Evolutionary conservation across 1,284 basidiomycete genomes (phyloP), one percentile per base, ranked within the genome.

Genomic region (Melampsora abietis-canadensis): DNA sequence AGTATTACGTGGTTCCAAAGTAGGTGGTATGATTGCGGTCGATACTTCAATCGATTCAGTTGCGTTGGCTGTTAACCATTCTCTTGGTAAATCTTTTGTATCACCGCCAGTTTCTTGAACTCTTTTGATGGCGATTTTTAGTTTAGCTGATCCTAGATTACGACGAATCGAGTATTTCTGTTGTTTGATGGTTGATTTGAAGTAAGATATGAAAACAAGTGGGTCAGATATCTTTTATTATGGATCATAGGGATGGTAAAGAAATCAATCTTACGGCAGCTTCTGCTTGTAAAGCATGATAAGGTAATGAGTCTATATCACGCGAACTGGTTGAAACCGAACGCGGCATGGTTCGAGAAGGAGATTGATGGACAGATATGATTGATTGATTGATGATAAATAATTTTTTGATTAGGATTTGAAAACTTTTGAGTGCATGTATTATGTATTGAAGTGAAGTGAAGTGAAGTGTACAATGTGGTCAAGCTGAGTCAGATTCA

Each of bases 81-180:
- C 46, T 14, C 34, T 27, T 4, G 69, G 69, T n/a, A 73, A 10
- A 21, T 24, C 15, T 17, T 46, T 31, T 21, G 69, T 37, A 51
- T 73, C 54, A 0, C 61, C 48, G 34, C 64, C 31, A 17, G 21
- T 31, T 19, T 44, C 62, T 14, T 54, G 37, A 66, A 65, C 27
- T 4, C 30, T 31, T 44, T 73, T 73, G 31, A 73, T 51, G 6
- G 69, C 69, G 12, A 57, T 51, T 24, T 62, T 61, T 4, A 73
- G 48, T 27, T 73, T 73, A 12, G 37, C 63, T 21, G 63, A 47
- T 4, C 69, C 69, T 27, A 73, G 24, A 40, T 73, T 73, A 31
- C 69, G 69, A 57, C 69, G 69, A 51, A 73, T 57, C 46, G 69
- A 65, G 24, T 65, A 54, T 65, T 73, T 73, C 69, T 73, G 12